Evolutionary conservation across 2,329 filamentous ascomycete species (phyloP).

Genomic region (Colletotrichum navitas): DNA sequence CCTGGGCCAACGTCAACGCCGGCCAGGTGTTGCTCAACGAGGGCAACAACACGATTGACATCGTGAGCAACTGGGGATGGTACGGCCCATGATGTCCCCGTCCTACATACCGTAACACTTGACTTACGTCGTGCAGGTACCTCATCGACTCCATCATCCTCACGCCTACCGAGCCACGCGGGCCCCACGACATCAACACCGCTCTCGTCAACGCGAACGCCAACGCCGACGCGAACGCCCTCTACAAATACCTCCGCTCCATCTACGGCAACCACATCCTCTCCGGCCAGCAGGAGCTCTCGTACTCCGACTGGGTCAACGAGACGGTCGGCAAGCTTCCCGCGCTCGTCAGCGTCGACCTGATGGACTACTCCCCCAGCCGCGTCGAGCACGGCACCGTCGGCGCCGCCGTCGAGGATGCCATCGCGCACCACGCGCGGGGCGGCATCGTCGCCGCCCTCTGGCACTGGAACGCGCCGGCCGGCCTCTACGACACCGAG

Average conservation of each 20-base stretch:
- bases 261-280: conserved; percentile 62
- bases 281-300: conserved; percentile 62
- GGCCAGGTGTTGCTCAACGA: conserved; percentile 60
- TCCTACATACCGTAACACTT: neutral
- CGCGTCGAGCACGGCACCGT: conserved; percentile 57
- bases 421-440: conserved; percentile 56
- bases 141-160: conserved; percentile 60
- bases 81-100: conserved; percentile 40
- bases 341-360: conserved; percentile 59
- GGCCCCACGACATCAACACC: conserved; percentile 54
- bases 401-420: conserved; percentile 59
- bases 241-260: conserved; percentile 57
- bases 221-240: conserved; percentile 51
- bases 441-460: conserved; percentile 61
- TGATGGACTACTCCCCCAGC: conserved; percentile 64
- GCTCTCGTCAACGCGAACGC: conserved; percentile 55
- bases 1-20: conserved; percentile 55
- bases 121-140: conserved; percentile 46
- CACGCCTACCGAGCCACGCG: conserved; percentile 51
- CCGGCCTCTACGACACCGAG: conserved; percentile 59
- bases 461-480: conserved; percentile 64
- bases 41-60: conserved; percentile 59
- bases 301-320: conserved; percentile 57
- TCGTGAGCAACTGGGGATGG: conserved; percentile 64
- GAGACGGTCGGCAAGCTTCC: conserved; percentile 61